Percentiles rank a stretch among this genome's conserved stretches.
These are phyloP conservation scores for Termitomyces sp. DNA, from an alignment of 768 basidiomycete species.

Conservation along the genomic window DNA sequence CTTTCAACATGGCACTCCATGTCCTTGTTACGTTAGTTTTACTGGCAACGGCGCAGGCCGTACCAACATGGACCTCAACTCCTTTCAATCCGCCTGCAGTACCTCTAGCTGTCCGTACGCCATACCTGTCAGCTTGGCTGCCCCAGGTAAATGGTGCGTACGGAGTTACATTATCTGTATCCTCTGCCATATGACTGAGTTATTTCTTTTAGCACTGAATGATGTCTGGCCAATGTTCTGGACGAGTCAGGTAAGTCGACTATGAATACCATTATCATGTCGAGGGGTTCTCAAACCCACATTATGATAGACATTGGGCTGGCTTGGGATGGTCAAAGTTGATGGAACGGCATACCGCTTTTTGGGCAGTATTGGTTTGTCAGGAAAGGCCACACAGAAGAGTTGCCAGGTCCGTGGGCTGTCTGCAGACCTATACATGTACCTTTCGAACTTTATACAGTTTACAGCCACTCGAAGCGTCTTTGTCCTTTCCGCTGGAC, in stretches of 20 bases:
- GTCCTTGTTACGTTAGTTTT: conserved; percentile 5
- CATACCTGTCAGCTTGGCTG: conserved; percentile 65
- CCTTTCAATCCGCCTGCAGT: conserved; percentile 55
- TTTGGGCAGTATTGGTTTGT: conserved; percentile 44
- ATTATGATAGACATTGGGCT: conserved; percentile 44
- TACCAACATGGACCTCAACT: conserved; percentile 36
- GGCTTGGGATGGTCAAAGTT: conserved; percentile 60
- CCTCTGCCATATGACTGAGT: neutral
- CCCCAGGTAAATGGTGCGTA: conserved; percentile 41
- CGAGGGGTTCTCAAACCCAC: neutral
- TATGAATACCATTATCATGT: neutral
- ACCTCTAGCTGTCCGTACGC: conserved; percentile 60
- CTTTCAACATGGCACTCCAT: neutral
- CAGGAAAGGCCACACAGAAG: conserved; percentile 51
- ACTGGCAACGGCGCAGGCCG: conserved; percentile 19
- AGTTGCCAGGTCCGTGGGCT: conserved; percentile 39
- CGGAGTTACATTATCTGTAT: conserved; percentile 10
- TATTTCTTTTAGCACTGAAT: conserved; percentile 29
- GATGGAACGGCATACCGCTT: conserved; percentile 52
- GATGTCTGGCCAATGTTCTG: conserved; percentile 63
- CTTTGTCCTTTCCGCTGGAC: conserved; percentile 58
- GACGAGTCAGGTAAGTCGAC: conserved; percentile 45
- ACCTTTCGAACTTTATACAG: conserved; percentile 22
- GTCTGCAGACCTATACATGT: neutral
- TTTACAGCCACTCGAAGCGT: conserved; percentile 65